phyloP scores from a whole-genome alignment of 192 early-diverging fungal genomes.

The Phycomyces nitens region DNA sequence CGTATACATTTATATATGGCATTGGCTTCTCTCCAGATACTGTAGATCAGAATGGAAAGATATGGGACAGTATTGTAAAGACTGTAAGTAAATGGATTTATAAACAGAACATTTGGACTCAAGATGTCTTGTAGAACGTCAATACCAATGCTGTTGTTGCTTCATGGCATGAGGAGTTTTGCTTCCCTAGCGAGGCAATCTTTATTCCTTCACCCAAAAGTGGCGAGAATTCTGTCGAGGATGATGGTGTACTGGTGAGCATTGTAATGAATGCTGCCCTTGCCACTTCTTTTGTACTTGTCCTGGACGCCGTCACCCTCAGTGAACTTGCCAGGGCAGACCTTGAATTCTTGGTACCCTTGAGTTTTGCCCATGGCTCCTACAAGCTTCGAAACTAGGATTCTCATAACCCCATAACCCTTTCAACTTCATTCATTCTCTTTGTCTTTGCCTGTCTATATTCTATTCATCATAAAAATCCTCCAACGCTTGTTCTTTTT shows the following conservation, averaged over 20 bases:
- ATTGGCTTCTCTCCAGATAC: constrained; percentile 31
- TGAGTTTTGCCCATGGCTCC: constrained; percentile 69
- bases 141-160: constrained; percentile 32
- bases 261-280: constrained; percentile 69
- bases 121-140: constrained; percentile 25
- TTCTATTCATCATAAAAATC: no score
- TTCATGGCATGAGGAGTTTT: constrained; percentile 54
- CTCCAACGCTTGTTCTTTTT: no score
- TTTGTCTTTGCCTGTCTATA: no score
- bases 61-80: constrained; percentile 47
- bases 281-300: constrained; percentile 62
- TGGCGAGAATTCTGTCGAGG: constrained; percentile 51
- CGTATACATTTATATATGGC: constrained; percentile 36
- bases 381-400: constrained; percentile 24
- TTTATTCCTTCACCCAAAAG: constrained; percentile 60
- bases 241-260: constrained; percentile 71
- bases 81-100: constrained; percentile 29
- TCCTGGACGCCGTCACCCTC: constrained; percentile 71
- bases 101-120: no score
- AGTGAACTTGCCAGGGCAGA: constrained; percentile 62
- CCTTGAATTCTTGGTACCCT: constrained; percentile 60
- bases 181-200: constrained; percentile 75
- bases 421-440: no score
- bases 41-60: constrained; percentile 18
- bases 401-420: no score